Conservation (phyloP, 129 eudicot species). For the Artemisia annua region DNA sequence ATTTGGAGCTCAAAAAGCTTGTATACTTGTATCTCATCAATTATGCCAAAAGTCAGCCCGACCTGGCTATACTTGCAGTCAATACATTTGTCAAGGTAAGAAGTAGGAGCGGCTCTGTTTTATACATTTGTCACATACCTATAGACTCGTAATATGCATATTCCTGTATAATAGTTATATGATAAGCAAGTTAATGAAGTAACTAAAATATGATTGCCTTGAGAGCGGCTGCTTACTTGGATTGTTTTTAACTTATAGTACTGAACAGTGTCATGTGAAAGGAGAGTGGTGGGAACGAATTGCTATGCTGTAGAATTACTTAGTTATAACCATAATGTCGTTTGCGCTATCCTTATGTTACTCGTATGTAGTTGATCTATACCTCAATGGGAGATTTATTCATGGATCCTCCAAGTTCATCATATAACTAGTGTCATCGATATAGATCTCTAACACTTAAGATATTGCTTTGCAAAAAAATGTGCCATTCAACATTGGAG, state of each 20-base stretch:
- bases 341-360: too few relatives aligned
- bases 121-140: slow-evolving; percentile 1
- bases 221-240: slow-evolving; percentile 1
- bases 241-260: not conserved
- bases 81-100: slow-evolving; percentile 98
- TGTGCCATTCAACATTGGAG: too few relatives aligned
- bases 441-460: too few relatives aligned
- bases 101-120: slow-evolving; percentile 16
- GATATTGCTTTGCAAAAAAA: too few relatives aligned
- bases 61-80: slow-evolving; percentile 96
- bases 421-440: too few relatives aligned
- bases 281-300: too few relatives aligned
- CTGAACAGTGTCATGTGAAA: not conserved
- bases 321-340: too few relatives aligned
- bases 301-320: not conserved
- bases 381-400: too few relatives aligned
- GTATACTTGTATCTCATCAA: slow-evolving; percentile 96
- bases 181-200: not conserved
- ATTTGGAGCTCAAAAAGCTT: slow-evolving; percentile 96
- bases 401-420: too few relatives aligned
- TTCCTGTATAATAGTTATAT: not conserved
- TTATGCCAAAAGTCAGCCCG: slow-evolving; percentile 98
- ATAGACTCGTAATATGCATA: slow-evolving; percentile 13
- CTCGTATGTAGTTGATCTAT: too few relatives aligned
- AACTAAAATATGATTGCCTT: not conserved